A percentile compares a stretch with the other conserved stretches of the same genome.
Conservation (phyloP, 2,329 filamentous ascomycete species). For the Ciborinia camelliae region DNA sequence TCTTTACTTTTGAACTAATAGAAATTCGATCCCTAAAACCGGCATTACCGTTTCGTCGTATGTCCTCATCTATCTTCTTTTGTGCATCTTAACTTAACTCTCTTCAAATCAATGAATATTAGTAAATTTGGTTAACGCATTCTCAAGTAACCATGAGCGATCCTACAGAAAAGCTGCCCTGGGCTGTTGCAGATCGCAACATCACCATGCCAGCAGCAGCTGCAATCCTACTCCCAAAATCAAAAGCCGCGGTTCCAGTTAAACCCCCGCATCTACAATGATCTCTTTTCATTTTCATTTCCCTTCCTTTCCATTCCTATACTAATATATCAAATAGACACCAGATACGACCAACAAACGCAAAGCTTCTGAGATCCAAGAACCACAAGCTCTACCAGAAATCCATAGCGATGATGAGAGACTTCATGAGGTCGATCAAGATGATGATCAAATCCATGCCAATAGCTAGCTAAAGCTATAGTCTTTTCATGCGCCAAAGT, state of each 20-base stretch:
- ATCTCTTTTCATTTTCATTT: background rate
- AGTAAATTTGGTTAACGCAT: background rate
- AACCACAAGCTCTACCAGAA: conserved; percentile 18
- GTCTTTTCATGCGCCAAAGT: conserved; percentile 49
- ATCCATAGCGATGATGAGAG: conserved; percentile 25
- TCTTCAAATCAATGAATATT: background rate
- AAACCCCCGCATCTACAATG: background rate
- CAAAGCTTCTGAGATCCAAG: conserved; percentile 21
- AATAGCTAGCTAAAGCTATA: conserved; percentile 39
- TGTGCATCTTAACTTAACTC: no score
- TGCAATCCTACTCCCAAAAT: background rate
- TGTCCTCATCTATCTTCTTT: background rate
- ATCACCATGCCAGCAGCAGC: background rate
- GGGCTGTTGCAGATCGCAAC: conserved; percentile 2
- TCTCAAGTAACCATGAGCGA: background rate
- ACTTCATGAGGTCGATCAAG: conserved; percentile 21
- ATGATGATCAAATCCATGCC: conserved; percentile 41
- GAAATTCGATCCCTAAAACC: no score
- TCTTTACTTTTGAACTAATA: no score
- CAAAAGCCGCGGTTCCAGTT: background rate
- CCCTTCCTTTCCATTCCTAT: background rate
- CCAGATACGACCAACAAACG: conserved; percentile 20
- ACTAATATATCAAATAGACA: background rate
- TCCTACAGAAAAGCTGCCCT: background rate
- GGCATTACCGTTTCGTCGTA: no score